Evolutionary conservation across 495 filamentous ascomycete genomes (phyloP).

Genomic region (Bryoglossum gracile): DNA sequence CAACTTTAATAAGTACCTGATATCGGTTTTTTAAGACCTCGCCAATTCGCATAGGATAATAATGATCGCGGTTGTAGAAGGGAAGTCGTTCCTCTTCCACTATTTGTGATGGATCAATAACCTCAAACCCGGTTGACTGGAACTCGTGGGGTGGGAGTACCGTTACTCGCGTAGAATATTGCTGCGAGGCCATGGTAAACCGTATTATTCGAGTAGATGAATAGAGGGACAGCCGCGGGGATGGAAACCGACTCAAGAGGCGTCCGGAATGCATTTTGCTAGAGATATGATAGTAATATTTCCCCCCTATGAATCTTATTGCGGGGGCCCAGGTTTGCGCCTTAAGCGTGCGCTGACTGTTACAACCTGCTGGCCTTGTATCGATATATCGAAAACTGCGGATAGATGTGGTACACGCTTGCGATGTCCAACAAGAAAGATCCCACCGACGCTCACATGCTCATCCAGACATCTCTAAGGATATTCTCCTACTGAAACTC

Average conservation of each 20-base stretch:
- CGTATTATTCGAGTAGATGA: constrained; percentile 1
- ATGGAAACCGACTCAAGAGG: neutral
- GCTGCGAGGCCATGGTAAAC: constrained; percentile 1
- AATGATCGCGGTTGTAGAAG: constrained; percentile 10
- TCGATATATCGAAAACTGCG: too few species aligned
- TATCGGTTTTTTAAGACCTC: constrained; percentile 11
- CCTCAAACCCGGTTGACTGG: constrained; percentile 11
- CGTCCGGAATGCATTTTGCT: neutral
- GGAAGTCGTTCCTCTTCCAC: constrained; percentile 18
- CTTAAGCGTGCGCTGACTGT: too few species aligned
- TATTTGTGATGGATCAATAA: constrained; percentile 9
- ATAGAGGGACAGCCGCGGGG: constrained; percentile 1
- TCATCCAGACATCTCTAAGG: too few species aligned
- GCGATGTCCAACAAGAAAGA: too few species aligned
- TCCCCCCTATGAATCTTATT: too few species aligned
- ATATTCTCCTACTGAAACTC: too few species aligned
- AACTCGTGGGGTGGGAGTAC: constrained; percentile 9
- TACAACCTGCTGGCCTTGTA: too few species aligned
- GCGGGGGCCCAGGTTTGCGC: too few species aligned
- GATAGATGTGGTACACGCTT: too few species aligned
- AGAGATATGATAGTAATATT: too few species aligned
- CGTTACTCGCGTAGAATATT: neutral
- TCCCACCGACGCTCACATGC: too few species aligned
- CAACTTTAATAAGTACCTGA: constrained; percentile 16
- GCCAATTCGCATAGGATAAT: constrained; percentile 18